These are phyloP conservation scores for Oryza brachyantha DNA, from an alignment of 176 grass and related monocot species.

Conservation along the genomic window DNA sequence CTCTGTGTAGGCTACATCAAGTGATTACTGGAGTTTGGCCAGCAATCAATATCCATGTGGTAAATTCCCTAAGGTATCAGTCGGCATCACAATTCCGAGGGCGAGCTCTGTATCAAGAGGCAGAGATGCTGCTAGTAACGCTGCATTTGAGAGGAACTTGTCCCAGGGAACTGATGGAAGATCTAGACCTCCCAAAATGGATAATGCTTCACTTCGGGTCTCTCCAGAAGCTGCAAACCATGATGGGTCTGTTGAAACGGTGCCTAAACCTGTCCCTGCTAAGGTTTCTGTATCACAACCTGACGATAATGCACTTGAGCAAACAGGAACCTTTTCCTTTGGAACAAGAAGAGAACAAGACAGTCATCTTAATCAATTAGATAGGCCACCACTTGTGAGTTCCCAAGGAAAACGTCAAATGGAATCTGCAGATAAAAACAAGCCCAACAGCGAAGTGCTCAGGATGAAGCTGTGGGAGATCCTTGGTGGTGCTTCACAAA, in stretches of 20 bases:
- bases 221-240: constrained; percentile 44
- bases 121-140: constrained; percentile 19
- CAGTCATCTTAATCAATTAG: constrained; percentile 33
- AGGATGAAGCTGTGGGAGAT: constrained; percentile 87
- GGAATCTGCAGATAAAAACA: constrained; percentile 40
- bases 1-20: constrained; percentile 48
- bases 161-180: constrained; percentile 47
- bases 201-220: constrained; percentile 24
- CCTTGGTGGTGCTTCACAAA: constrained; percentile 73
- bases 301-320: constrained; percentile 29
- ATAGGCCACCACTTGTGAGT: constrained; percentile 40
- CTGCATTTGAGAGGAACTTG: constrained; percentile 35
- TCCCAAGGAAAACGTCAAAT: constrained; percentile 30
- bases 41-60: constrained; percentile 58
- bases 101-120: constrained; percentile 24
- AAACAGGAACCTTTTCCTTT: constrained; percentile 50
- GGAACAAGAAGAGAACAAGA: constrained; percentile 41
- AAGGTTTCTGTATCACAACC: constrained; percentile 43
- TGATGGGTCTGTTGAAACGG: constrained; percentile 41
- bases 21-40: constrained; percentile 58
- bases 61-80: constrained; percentile 81
- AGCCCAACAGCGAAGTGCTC: constrained; percentile 47
- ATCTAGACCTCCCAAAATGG: constrained; percentile 32
- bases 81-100: constrained; percentile 60
- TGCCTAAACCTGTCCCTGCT: constrained; percentile 35